Evolutionary conservation across 1,284 basidiomycete genomes (phyloP).

Genomic region (Takashimella tepidaria): DNA sequence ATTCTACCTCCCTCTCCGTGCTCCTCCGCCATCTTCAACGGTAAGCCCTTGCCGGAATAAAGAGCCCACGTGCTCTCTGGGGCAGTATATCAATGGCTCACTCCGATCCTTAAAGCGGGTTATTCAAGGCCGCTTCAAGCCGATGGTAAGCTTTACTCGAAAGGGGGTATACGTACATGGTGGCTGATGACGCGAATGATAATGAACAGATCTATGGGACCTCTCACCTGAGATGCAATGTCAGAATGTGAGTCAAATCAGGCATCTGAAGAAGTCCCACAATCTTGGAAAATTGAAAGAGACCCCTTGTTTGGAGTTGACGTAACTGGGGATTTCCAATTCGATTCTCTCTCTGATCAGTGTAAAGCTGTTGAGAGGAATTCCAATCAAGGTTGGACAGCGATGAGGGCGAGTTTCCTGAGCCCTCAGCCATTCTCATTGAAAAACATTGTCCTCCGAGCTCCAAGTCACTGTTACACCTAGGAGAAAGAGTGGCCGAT

Average conservation of each 20-base stretch:
- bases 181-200: neutral
- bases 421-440: slow-evolving; percentile 61
- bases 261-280: neutral
- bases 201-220: slow-evolving; percentile 22
- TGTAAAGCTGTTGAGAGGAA: slow-evolving; percentile 31
- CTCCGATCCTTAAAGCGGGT: slow-evolving; percentile 25
- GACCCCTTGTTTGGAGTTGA: neutral
- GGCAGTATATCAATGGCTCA: slow-evolving; percentile 27
- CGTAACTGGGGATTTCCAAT: neutral
- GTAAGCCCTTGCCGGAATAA: slow-evolving; percentile 12
- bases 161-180: too few species aligned
- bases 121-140: slow-evolving; percentile 26
- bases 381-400: slow-evolving; percentile 40
- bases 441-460: slow-evolving; percentile 55
- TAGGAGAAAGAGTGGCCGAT: too few species aligned
- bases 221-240: slow-evolving; percentile 11
- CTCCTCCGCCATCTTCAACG: slow-evolving; percentile 21
- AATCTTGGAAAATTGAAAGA: neutral
- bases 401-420: neutral
- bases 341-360: neutral
- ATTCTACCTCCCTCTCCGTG: slow-evolving; percentile 23
- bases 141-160: slow-evolving; percentile 23
- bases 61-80: slow-evolving; percentile 16
- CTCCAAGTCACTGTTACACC: slow-evolving; percentile 51
- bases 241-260: neutral